Evolutionary conservation across 1,284 basidiomycete genomes (phyloP).

Genomic region (Naganishia albida): DNA sequence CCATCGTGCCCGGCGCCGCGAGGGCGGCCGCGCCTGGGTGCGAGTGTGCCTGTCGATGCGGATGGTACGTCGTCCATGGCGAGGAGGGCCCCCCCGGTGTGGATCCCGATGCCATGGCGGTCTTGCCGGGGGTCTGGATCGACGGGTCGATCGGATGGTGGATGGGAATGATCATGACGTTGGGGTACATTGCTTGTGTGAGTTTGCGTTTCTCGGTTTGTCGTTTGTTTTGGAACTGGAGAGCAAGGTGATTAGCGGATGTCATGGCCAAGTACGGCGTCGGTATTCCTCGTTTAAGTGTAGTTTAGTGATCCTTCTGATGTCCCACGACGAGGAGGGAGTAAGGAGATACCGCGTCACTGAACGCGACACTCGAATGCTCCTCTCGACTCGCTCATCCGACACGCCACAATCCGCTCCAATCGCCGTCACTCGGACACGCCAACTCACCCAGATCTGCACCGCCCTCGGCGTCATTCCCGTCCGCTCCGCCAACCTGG

Average conservation of each 20-base stretch:
- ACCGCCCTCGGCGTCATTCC: slow-evolving; percentile 36
- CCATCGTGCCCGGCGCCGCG: not conserved
- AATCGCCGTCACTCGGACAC: not conserved
- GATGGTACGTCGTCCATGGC: slow-evolving; percentile 24
- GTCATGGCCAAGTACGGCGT: too few relatives aligned
- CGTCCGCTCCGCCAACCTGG: slow-evolving; percentile 33
- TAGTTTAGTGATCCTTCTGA: too few relatives aligned
- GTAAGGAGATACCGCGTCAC: too few relatives aligned
- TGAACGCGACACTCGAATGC: too few relatives aligned
- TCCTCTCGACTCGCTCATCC: too few relatives aligned
- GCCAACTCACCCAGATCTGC: slow-evolving; percentile 37
- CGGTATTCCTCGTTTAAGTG: not conserved
- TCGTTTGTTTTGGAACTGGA: slow-evolving; percentile 39
- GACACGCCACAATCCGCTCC: too few relatives aligned
- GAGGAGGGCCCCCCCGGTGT: slow-evolving; percentile 3
- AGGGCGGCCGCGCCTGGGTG: slow-evolving; percentile 12
- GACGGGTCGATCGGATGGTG: slow-evolving; percentile 8
- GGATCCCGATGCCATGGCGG: slow-evolving; percentile 2
- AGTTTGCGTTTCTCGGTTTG: slow-evolving; percentile 37
- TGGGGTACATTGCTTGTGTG: slow-evolving; percentile 30
- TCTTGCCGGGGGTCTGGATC: not conserved
- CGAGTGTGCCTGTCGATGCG: slow-evolving; percentile 16
- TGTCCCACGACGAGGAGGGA: too few relatives aligned
- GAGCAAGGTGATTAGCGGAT: not conserved
- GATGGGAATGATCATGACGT: slow-evolving; percentile 34